Evolutionary conservation across 495 filamentous ascomycete genomes (phyloP).

Genomic region (Hypoxylon rickii): DNA sequence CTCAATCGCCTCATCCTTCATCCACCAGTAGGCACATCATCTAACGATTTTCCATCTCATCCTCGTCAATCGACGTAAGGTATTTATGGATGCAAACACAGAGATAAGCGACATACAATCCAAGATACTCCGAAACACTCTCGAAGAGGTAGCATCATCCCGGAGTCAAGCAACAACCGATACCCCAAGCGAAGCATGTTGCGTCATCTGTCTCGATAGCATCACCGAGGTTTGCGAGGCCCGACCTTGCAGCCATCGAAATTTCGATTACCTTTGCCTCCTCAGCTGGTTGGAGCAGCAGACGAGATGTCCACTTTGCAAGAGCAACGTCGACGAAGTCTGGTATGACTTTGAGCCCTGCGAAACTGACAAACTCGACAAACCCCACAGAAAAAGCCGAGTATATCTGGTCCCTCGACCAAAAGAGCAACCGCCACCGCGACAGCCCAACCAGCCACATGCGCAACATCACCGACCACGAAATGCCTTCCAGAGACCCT

Average conservation of each 20-base stretch:
- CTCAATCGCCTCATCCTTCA: too few relatives aligned
- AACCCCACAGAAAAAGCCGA: slow-evolving; percentile 59
- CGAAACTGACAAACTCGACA: slow-evolving; percentile 45
- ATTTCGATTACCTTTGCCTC: slow-evolving; percentile 85
- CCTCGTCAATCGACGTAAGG: too few relatives aligned
- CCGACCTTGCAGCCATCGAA: slow-evolving; percentile 74
- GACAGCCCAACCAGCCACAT: slow-evolving; percentile 9
- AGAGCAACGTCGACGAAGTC: slow-evolving; percentile 68
- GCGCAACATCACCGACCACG: slow-evolving; percentile 2
- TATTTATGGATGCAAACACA: slow-evolving; percentile 41
- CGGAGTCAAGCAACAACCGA: slow-evolving; percentile 19
- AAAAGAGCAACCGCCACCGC: slow-evolving; percentile 9
- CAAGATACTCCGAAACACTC: slow-evolving; percentile 52
- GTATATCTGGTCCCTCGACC: slow-evolving; percentile 44
- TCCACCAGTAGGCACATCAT: too few relatives aligned
- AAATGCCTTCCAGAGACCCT: slow-evolving; percentile 2
- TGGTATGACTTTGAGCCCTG: slow-evolving; percentile 71
- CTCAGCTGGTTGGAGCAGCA: slow-evolving; percentile 80
- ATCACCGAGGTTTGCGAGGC: slow-evolving; percentile 73
- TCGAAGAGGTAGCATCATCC: slow-evolving; percentile 48
- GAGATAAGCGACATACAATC: slow-evolving; percentile 43
- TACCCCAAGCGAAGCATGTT: slow-evolving; percentile 47
- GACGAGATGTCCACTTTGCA: slow-evolving; percentile 78
- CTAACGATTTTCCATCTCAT: too few relatives aligned
- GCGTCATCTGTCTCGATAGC: slow-evolving; percentile 75